Percentiles rank a stretch among this genome's conserved stretches.
Conservation (phyloP, 2,329 filamentous ascomycete genomes). For the Fusarium sp. region DNA sequence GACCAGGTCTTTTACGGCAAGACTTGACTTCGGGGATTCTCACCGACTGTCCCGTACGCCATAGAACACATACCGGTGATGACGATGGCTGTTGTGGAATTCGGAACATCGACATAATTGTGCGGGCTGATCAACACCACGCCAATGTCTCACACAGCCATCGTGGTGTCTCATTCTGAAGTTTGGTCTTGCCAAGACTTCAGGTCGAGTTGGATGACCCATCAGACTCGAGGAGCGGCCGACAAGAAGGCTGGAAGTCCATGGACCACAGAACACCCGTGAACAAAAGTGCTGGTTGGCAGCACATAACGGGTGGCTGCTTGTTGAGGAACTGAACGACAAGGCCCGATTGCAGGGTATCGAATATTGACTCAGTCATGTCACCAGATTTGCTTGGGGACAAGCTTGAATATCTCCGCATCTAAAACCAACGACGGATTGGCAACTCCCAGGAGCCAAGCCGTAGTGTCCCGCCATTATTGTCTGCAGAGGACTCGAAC, state of each 20-base stretch:
- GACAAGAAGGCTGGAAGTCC: constrained; percentile 6
- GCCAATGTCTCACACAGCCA: constrained; percentile 33
- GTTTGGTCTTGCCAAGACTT: neutral
- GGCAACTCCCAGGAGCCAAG: constrained; percentile 14
- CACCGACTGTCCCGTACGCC: constrained; percentile 40
- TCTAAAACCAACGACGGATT: constrained; percentile 10
- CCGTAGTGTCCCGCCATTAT: constrained; percentile 24
- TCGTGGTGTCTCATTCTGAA: constrained; percentile 29
- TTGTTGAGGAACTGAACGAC: constrained; percentile 22
- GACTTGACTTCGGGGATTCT: constrained; percentile 32
- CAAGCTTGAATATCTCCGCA: constrained; percentile 4
- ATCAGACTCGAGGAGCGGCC: constrained; percentile 10
- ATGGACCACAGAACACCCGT: neutral
- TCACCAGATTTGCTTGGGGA: constrained; percentile 14
- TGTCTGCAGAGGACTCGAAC: neutral
- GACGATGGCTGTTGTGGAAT: constrained; percentile 17
- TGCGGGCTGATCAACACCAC: constrained; percentile 7
- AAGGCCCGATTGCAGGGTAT: constrained; percentile 25
- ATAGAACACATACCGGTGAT: constrained; percentile 27
- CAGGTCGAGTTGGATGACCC: constrained; percentile 12
- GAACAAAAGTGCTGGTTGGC: constrained; percentile 25
- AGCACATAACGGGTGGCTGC: constrained; percentile 28
- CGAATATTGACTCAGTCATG: constrained; percentile 14
- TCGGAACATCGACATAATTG: constrained; percentile 21
- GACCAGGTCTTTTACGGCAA: constrained; percentile 23